Percentiles rank a stretch among this genome's conserved stretches.
phyloP scores from a whole-genome alignment of 2,329 filamentous ascomycete genomes.

The Colletotrichum sp. region DNA sequence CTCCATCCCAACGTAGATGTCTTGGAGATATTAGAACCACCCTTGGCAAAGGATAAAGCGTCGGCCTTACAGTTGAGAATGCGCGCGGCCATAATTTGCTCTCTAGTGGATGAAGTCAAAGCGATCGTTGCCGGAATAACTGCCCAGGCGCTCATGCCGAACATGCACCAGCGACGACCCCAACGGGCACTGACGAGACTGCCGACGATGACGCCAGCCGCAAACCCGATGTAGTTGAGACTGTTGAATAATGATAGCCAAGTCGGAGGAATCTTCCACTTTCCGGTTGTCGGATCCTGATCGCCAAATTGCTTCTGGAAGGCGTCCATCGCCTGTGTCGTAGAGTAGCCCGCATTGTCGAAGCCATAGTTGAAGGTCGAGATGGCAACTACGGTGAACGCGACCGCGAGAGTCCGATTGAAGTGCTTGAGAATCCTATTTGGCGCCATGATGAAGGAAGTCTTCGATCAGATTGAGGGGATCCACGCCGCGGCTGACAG shows the following conservation, averaged over 20 bases:
- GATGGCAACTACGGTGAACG: slow-evolving; percentile 32
- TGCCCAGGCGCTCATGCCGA: slow-evolving; percentile 40
- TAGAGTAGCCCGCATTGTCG: slow-evolving; percentile 37
- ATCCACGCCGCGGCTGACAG: background rate
- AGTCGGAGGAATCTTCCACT: slow-evolving; percentile 27
- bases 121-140: slow-evolving; percentile 35
- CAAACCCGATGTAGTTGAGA: slow-evolving; percentile 38
- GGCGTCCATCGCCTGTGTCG: slow-evolving; percentile 41
- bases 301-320: slow-evolving; percentile 39
- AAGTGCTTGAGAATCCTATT: slow-evolving; percentile 13
- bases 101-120: slow-evolving; percentile 32
- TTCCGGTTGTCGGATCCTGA: slow-evolving; percentile 25
- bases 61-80: slow-evolving; percentile 34
- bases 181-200: slow-evolving; percentile 33
- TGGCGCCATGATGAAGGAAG: background rate
- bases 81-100: slow-evolving; percentile 39
- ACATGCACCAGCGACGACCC: slow-evolving; percentile 40
- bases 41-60: background rate
- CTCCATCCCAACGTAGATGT: slow-evolving; percentile 45
- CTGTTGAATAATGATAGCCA: slow-evolving; percentile 42
- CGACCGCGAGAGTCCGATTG: slow-evolving; percentile 18
- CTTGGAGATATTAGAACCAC: background rate
- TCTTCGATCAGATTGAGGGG: background rate
- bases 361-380: slow-evolving; percentile 46
- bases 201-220: slow-evolving; percentile 26